Base-by-base conservation (phyloP, 129 eudicot species). In the Calendula officinalis region DNA sequence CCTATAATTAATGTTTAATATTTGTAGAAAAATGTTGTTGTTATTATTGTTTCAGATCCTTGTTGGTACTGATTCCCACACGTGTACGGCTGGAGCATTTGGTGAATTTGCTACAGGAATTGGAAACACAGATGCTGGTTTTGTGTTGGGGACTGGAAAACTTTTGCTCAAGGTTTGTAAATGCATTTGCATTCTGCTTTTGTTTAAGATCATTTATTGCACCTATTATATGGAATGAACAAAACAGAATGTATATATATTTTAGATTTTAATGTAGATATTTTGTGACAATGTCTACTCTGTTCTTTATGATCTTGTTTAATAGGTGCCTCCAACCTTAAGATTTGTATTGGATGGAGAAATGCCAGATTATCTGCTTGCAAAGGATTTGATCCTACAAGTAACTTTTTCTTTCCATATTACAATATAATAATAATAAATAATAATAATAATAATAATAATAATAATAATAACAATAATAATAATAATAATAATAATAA, bases 71-170 rank as follows among this genome's bases (percentile, higher is more conserved):
- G 96, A 88, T 59, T 82, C 94, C 27, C 96, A 84, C 72, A 88
- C 96, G 15, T 88, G 92, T 58, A 88, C 84, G 30, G 87, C 89
- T 14, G 96, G 89, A 48, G 96, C 89, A 54, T 84, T 88, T 67
- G 94, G 89, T 35, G 89, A 88, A 62, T 88, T 88, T 62, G 85
- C 87, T 7, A 77, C 86, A 53, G 87, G 96, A 68, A 88, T 84
- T 64, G 89, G 92, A 36, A 82, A 69, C 51, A 88, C 91, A 15
- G 89, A 88, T 72, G 92, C 92, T 41, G 92, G 92, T 37, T 88
- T 88, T 66, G 92, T 84, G 42, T 48, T 88, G 53, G 96, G 92
- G 42, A 74, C 92, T n/a, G 96, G 87, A 64, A 84, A 88, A 78
- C 77, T 84, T 60, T 70, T 88, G 77, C 85, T 88, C 11, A 84